These are phyloP conservation scores for Aphanocladium album DNA, from an alignment of 2,329 filamentous ascomycete genomes.

Conservation along the genomic window DNA sequence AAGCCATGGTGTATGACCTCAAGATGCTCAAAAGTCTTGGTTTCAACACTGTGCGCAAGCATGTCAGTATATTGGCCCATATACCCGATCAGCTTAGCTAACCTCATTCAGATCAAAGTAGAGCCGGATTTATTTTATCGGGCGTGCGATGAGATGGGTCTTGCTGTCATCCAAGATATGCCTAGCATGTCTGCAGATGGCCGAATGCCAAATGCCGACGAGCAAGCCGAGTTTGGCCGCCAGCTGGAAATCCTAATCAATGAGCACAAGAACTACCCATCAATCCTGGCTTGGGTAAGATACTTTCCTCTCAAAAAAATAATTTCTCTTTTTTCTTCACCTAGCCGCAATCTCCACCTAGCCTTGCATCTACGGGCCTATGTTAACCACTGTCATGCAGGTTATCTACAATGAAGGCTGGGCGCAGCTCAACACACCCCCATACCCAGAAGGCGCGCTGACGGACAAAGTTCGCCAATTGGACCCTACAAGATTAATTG, in stretches of 20 bases:
- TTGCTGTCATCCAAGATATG: slow-evolving; percentile 70
- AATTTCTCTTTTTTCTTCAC: not conserved
- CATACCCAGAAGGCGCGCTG: slow-evolving; percentile 52
- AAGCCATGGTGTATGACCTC: slow-evolving; percentile 65
- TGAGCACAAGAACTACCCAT: slow-evolving; percentile 60
- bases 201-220: slow-evolving; percentile 34
- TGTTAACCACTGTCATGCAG: slow-evolving; percentile 22
- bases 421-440: slow-evolving; percentile 50
- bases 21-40: slow-evolving; percentile 59
- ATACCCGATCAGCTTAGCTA: no score
- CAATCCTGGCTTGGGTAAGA: slow-evolving; percentile 58
- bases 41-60: slow-evolving; percentile 68
- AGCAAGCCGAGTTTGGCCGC: slow-evolving; percentile 61
- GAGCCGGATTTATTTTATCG: slow-evolving; percentile 63
- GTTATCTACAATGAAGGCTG: slow-evolving; percentile 70
- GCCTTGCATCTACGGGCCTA: not conserved
- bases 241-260: slow-evolving; percentile 58
- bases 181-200: slow-evolving; percentile 45
- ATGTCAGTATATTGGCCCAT: slow-evolving; percentile 39
- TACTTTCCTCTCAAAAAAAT: not conserved
- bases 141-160: slow-evolving; percentile 60
- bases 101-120: slow-evolving; percentile 52
- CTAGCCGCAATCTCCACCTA: not conserved
- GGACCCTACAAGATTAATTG: slow-evolving; percentile 60
- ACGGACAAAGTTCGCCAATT: slow-evolving; percentile 49